Base-by-base conservation (phyloP, 2,329 filamentous ascomycete genomes). In the Claviceps cyperi region DNA sequence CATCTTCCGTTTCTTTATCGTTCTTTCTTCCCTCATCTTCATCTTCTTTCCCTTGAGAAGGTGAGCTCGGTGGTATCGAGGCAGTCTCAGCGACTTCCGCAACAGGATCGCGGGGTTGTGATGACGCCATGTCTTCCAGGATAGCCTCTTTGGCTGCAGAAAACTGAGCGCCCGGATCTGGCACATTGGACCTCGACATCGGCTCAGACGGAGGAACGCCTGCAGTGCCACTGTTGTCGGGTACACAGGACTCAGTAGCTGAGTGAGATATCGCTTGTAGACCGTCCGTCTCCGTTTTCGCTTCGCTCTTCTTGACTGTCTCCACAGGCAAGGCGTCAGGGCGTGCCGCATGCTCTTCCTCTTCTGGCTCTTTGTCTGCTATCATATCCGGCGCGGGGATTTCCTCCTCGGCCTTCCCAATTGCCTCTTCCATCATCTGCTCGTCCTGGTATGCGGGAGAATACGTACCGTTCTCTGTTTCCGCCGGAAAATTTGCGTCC, bases 21-120 rank as follows among this genome's bases (percentile, higher is more conserved):
- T 21, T 17, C 9, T 19, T 11, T 8, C 14, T 17, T 8, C 14
- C 14, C 17, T 17, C 40, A 14, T 22, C 19, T 22, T 14, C 40
- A 14, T 14, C 13, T 22, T 2, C 40, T 22, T 22, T 21, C 19
- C 3, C 40, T 41, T 71, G 72, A 4, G 73, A 76, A 4, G 73
- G 72, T 7, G 69, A 76, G 52, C 68, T 75, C 0, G 67, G 66
- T 5, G 60, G 59, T 32, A 59, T 69, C n/a, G 63, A 62, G 28
- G 50, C 58, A n/a, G 51, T 49, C 45, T 66, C 64, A 7, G 55
- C 59, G 5, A 58, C 59, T 52, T 64, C 63, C 24, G 46, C 9
- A n/a, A 43, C 24, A 13, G 43, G n/a, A 1, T 32, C 28, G 3
- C 9, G 28, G 6, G 49, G 41, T 8, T 46, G 38, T 9, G 28